A percentile compares a stretch with the other conserved stretches of the same genome.
Conservation (phyloP, 148 eudicot genomes). For the Silene latifolia region DNA sequence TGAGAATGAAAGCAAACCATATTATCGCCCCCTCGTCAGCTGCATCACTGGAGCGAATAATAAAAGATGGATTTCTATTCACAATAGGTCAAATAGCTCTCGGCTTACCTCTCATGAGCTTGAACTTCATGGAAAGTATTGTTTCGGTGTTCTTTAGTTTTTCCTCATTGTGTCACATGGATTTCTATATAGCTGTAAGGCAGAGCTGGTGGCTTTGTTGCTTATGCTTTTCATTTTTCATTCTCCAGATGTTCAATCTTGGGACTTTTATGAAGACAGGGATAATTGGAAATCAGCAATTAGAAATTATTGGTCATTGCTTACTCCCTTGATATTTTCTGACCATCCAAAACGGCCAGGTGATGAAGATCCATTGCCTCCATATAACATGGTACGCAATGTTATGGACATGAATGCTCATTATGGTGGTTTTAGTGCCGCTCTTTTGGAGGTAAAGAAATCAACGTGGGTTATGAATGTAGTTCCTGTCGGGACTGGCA, state of each 20-base stretch:
- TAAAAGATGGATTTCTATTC: constrained; percentile 76
- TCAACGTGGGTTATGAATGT: constrained; percentile 96
- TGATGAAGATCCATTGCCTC: constrained; percentile 96
- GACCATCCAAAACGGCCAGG: constrained; percentile 99
- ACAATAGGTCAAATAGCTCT: constrained; percentile 62
- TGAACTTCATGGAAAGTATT: constrained; percentile 80
- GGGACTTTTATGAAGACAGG: constrained; percentile 67
- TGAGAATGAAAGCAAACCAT: constrained; percentile 59
- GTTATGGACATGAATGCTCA: constrained; percentile 96
- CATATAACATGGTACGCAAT: constrained; percentile 92
- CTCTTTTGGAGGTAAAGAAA: constrained; percentile 60
- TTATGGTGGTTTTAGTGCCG: constrained; percentile 81
- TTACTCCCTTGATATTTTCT: constrained; percentile 91
- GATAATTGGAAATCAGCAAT: constrained; percentile 60
- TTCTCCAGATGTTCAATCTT: constrained; percentile 53
- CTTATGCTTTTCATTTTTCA: constrained; percentile 6
- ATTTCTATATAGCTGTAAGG: neutral
- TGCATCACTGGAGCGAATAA: constrained; percentile 76
- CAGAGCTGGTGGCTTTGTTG: neutral
- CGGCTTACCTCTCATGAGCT: constrained; percentile 50
- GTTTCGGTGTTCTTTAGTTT: constrained; percentile 1
- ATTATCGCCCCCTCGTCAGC: constrained; percentile 66
- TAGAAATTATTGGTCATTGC: constrained; percentile 89
- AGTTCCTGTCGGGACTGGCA: constrained; percentile 58
- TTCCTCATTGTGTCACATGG: too few relatives aligned